Percentiles rank a stretch among this genome's conserved stretches.
These are phyloP conservation scores for Paracamarosporium sp. DNA, from an alignment of 2,329 filamentous ascomycete genomes.

Conservation along the genomic window DNA sequence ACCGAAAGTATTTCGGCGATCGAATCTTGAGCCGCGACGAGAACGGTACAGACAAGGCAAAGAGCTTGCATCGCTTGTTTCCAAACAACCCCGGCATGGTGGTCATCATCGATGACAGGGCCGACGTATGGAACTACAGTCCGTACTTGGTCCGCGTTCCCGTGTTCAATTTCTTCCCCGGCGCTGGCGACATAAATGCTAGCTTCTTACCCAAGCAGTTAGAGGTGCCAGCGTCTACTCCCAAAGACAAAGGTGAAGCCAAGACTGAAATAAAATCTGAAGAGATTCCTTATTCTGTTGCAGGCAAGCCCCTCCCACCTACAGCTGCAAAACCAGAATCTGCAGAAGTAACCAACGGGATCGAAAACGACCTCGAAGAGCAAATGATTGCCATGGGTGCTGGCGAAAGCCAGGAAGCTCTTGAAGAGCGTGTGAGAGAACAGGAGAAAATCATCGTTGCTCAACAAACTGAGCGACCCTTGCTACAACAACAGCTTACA, in stretches of 20 bases:
- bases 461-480: constrained; percentile 85
- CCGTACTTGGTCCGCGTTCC: constrained; percentile 93
- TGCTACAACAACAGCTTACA: constrained; percentile 90
- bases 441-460: constrained; percentile 88
- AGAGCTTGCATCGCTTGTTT: constrained; percentile 89
- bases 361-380: constrained; percentile 71
- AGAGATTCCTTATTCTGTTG: constrained; percentile 19
- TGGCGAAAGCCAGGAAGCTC: constrained; percentile 69
- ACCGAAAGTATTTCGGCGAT: constrained; percentile 88
- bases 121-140: constrained; percentile 95
- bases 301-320: constrained; percentile 24
- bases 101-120: constrained; percentile 96
- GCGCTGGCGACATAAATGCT: constrained; percentile 98
- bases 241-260: constrained; percentile 25
- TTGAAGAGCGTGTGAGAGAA: constrained; percentile 80
- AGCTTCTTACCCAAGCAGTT: constrained; percentile 86
- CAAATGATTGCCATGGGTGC: constrained; percentile 78
- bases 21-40: constrained; percentile 96
- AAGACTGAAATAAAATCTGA: neutral
- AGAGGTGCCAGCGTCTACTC: constrained; percentile 36
- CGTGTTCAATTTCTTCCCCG: constrained; percentile 97
- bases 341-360: constrained; percentile 45
- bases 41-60: constrained; percentile 89
- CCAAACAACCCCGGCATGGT: constrained; percentile 99
- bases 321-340: constrained; percentile 16